A percentile compares a stretch with the other conserved stretches of the same genome.
Conservation (phyloP, 805 yeast genomes). For the Candida railenensis region DNA sequence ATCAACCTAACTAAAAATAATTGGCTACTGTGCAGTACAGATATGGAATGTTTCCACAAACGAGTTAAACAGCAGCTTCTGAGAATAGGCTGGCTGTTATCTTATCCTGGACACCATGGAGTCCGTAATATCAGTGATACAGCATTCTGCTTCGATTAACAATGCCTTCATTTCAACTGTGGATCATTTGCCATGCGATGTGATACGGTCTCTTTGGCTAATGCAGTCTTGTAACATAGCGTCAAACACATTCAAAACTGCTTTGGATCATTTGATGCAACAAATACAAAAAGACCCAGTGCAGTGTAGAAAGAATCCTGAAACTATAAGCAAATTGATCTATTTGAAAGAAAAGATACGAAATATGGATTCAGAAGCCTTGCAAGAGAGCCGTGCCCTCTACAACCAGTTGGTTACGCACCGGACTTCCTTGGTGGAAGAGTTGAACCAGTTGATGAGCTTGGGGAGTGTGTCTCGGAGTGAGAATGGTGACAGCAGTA, state of each 20-base stretch:
- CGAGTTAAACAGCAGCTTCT: too few species aligned
- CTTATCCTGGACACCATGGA: slow-evolving; percentile 1
- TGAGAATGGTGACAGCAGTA: background rate
- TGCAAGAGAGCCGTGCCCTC: slow-evolving; percentile 26
- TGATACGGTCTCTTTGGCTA: slow-evolving; percentile 42
- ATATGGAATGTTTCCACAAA: too few species aligned
- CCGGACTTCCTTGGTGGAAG: slow-evolving; percentile 20
- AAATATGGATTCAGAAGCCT: slow-evolving; percentile 17
- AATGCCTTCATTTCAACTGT: slow-evolving; percentile 41
- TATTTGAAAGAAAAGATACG: slow-evolving; percentile 11
- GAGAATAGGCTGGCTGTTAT: too few species aligned
- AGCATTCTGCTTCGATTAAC: slow-evolving; percentile 26
- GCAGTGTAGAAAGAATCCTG: slow-evolving; percentile 4
- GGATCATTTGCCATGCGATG: slow-evolving; percentile 45
- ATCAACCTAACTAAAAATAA: too few species aligned
- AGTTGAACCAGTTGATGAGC: slow-evolving; percentile 22
- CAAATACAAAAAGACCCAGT: slow-evolving; percentile 8
- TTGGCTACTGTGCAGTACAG: too few species aligned
- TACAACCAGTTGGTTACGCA: slow-evolving; percentile 32
- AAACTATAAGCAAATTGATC: background rate
- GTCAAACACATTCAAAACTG: slow-evolving; percentile 19
- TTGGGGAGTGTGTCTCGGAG: slow-evolving; percentile 1
- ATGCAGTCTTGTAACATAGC: slow-evolving; percentile 36
- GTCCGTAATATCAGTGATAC: slow-evolving; percentile 6
- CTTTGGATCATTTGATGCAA: slow-evolving; percentile 16